A percentile compares a stretch with the other conserved stretches of the same genome.
phyloP scores from a whole-genome alignment of 345 rosid species.

The Ceriops zippeliana region DNA sequence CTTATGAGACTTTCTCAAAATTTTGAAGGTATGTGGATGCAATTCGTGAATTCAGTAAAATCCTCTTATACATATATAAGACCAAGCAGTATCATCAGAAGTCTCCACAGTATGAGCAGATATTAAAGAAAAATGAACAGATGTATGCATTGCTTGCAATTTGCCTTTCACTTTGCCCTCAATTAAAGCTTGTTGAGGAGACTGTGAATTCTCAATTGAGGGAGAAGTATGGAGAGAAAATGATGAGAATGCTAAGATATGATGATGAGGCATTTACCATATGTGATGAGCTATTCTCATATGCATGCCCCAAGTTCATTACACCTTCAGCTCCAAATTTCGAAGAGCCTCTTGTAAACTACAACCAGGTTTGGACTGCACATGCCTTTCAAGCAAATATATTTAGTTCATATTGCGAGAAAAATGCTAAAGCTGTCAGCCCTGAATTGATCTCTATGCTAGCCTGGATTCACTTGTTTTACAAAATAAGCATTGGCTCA shows the following conservation, averaged over 20 bases:
- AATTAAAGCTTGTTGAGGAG: conserved; percentile 81
- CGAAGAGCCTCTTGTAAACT: conserved; percentile 88
- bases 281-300: conserved; percentile 94
- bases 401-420: neutral
- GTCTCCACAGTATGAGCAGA: conserved; percentile 87
- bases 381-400: conserved; percentile 1
- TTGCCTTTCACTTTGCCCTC: conserved; percentile 89
- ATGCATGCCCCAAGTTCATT: conserved; percentile 98
- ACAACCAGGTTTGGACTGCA: conserved; percentile 65
- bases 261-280: conserved; percentile 83
- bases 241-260: conserved; percentile 85
- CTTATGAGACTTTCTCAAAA: neutral
- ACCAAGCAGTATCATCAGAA: conserved; percentile 91
- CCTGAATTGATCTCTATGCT: too few species aligned
- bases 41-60: conserved; percentile 89
- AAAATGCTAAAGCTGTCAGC: too few species aligned
- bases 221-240: conserved; percentile 98
- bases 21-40: conserved; percentile 79
- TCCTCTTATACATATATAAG: conserved; percentile 87
- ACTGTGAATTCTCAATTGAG: conserved; percentile 75
- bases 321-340: conserved; percentile 92
- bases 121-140: conserved; percentile 96
- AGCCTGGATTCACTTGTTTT: too few species aligned
- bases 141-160: conserved; percentile 94
- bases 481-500: too few species aligned